Evolutionary conservation across 805 yeast genomes (phyloP).

Genomic region (Candida glaebosa): DNA sequence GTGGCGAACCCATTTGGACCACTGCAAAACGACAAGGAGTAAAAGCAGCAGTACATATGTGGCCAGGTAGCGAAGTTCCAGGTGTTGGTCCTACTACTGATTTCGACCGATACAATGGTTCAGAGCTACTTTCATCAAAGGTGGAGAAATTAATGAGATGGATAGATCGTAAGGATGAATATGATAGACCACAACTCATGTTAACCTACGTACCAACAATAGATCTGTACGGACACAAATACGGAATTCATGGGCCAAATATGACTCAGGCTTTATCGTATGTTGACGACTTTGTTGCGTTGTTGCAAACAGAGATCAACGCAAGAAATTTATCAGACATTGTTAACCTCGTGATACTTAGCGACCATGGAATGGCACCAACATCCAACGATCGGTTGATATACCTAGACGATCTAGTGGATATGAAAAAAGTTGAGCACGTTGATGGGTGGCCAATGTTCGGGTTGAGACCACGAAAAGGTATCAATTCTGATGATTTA

Average conservation of each 20-base stretch:
- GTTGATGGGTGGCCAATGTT: conserved; percentile 84
- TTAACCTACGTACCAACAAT: conserved; percentile 78
- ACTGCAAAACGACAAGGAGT: conserved; percentile 66
- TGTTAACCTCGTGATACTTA: conserved; percentile 72
- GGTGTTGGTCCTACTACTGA: conserved; percentile 50
- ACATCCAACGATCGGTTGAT: conserved; percentile 67
- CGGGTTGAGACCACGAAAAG: conserved; percentile 61
- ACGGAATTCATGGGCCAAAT: conserved; percentile 63
- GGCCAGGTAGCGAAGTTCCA: conserved; percentile 89
- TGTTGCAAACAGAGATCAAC: conserved; percentile 44
- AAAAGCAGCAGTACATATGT: conserved; percentile 82
- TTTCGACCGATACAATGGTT: conserved; percentile 61
- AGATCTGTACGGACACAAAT: conserved; percentile 72
- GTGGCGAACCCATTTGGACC: conserved; percentile 87
- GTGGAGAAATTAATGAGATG: conserved; percentile 56
- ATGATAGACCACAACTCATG: conserved; percentile 68
- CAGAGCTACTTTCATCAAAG: conserved; percentile 58
- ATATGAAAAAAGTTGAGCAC: conserved; percentile 51
- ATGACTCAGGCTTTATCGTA: conserved; percentile 50
- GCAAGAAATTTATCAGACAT: conserved; percentile 58
- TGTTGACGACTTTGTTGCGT: conserved; percentile 64
- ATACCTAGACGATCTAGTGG: conserved; percentile 69
- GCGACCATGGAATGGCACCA: conserved; percentile 95
- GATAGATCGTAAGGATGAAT: conserved; percentile 54
- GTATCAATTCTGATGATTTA: conserved; percentile 41